phyloP scores from a whole-genome alignment of 805 yeast genomes.

The Saccharomycopsis sp. region DNA sequence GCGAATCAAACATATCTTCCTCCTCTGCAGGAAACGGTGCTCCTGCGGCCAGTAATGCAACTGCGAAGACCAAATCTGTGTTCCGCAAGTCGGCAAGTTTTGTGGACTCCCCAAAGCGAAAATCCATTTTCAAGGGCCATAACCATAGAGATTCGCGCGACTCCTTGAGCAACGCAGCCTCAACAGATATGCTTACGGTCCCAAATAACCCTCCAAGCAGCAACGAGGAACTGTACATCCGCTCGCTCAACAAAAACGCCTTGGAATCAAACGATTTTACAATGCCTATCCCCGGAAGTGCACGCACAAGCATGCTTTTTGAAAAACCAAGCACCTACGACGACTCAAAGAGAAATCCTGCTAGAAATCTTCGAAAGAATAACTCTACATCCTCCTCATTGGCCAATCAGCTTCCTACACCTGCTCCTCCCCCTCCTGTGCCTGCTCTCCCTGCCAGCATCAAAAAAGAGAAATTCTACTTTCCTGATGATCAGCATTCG shows the following conservation, averaged over 20 bases:
- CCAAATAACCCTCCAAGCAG: not conserved
- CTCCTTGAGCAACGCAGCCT: not conserved
- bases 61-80: not conserved
- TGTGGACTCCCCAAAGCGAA: not conserved
- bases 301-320: constrained; percentile 23
- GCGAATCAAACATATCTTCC: not conserved
- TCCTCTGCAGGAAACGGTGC: not conserved
- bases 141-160: not conserved
- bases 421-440: not conserved
- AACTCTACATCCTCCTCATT: not conserved
- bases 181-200: not conserved
- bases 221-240: not conserved
- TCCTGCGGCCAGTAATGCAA: not conserved
- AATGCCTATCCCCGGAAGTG: constrained; percentile 20
- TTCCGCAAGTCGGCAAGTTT: not conserved
- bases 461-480: not conserved
- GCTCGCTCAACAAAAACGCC: constrained; percentile 13
- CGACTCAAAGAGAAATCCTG: not conserved
- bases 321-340: constrained; percentile 22
- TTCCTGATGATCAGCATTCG: constrained; percentile 2
- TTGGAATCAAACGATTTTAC: constrained; percentile 14
- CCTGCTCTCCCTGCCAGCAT: not conserved
- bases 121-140: not conserved
- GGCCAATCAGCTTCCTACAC: not conserved
- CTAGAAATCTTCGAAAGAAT: not conserved